Evolutionary conservation across 768 basidiomycete genomes (phyloP).

Genomic region (Lactarius psammicola): DNA sequence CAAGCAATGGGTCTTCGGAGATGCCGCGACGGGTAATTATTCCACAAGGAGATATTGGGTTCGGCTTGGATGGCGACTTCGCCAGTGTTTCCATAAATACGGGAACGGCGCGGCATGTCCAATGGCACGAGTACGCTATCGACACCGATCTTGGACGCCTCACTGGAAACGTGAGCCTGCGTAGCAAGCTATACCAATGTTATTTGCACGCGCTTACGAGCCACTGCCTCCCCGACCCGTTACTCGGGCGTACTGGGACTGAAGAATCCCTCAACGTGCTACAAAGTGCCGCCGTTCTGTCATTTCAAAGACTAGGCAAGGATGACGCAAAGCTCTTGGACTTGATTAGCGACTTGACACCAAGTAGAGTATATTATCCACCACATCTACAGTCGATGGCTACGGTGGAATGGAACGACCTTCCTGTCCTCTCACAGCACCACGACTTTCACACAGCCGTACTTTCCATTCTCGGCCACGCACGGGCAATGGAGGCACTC

Average conservation of each 20-base stretch:
- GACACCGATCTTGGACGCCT: conserved; percentile 37
- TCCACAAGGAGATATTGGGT: conserved; percentile 8
- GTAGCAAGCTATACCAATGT: conserved; percentile 38
- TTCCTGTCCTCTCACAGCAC: conserved; percentile 14
- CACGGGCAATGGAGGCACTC: conserved; percentile 1
- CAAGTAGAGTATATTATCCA: conserved; percentile 11
- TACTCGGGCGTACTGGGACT: conserved; percentile 44
- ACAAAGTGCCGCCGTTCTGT: conserved; percentile 38
- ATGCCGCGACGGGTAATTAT: conserved; percentile 13
- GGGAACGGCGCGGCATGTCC: background rate
- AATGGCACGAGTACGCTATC: conserved; percentile 36
- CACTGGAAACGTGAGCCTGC: conserved; percentile 32
- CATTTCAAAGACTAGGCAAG: conserved; percentile 39
- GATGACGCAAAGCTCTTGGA: background rate
- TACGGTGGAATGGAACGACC: conserved; percentile 3
- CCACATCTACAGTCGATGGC: conserved; percentile 5
- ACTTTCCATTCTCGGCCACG: conserved; percentile 1
- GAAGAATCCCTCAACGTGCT: conserved; percentile 45
- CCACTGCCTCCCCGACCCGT: conserved; percentile 43
- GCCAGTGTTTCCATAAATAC: conserved; percentile 1
- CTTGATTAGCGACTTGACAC: conserved; percentile 2
- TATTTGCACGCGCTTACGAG: conserved; percentile 49
- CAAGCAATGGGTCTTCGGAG: background rate
- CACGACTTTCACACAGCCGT: conserved; percentile 10
- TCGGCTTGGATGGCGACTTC: background rate